A percentile compares a stretch with the other conserved stretches of the same genome.
These are phyloP conservation scores for Xylaria castorea DNA, from an alignment of 495 filamentous ascomycete genomes.

Conservation along the genomic window DNA sequence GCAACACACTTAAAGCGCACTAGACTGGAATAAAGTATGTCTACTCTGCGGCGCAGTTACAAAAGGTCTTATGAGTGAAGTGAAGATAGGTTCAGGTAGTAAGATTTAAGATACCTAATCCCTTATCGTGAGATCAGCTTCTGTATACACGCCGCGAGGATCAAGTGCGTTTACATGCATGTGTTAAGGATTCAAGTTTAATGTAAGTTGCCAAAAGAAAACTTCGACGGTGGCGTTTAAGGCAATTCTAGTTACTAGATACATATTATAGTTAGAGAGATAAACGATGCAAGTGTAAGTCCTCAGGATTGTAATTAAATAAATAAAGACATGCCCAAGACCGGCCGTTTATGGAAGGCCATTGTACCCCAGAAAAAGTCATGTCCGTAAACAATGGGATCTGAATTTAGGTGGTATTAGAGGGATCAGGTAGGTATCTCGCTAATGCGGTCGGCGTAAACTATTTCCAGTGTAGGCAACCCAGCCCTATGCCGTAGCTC, in stretches of 20 bases:
- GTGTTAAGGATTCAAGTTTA: background rate
- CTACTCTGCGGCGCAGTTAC: background rate
- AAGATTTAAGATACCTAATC: background rate
- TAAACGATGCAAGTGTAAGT: background rate
- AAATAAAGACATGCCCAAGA: background rate
- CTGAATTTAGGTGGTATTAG: background rate
- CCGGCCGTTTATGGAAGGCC: slow-evolving; percentile 5
- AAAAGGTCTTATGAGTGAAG: background rate
- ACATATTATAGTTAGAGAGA: background rate
- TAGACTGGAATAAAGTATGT: background rate
- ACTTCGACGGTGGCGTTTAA: background rate
- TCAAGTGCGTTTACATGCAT: background rate
- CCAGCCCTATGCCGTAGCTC: background rate
- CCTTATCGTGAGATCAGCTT: background rate
- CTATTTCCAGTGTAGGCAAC: background rate
- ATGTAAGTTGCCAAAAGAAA: background rate
- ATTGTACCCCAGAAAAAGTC: background rate
- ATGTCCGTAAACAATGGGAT: background rate
- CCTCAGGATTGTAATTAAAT: background rate
- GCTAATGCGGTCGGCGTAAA: slow-evolving; percentile 9
- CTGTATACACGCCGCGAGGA: background rate
- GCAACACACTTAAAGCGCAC: background rate
- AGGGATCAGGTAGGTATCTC: background rate
- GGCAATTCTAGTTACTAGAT: background rate
- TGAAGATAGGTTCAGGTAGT: background rate